Evolutionary conservation across 2,329 filamentous ascomycete genomes (phyloP), one percentile per base, ranked within the genome.

Genomic region (Alternaria incomplexa): DNA sequence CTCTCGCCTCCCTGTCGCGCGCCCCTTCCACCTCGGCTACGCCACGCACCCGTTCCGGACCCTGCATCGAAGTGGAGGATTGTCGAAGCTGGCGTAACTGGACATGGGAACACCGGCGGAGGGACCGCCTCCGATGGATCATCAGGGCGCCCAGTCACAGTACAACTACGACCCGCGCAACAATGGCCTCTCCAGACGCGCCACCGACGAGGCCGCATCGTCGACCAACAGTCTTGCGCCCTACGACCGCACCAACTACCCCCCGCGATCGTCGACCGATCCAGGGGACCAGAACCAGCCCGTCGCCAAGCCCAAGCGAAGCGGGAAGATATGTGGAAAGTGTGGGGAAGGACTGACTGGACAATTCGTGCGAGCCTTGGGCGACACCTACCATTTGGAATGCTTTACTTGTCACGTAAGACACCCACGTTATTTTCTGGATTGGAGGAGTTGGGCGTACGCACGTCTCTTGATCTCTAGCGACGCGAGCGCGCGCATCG

Each of bases 321-420:
- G 73, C 48, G 75, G 73, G 40, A 80, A 83, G 64, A 79, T 80
- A 46, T 85, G 92, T 82, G 94, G 93, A 75, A 97, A 97, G 81
- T 99, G 96, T 77, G 89, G 90, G 67, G 91, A 95, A 79, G 86
- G 90, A 58, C 85, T 99, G 79, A 96, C 93, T 1, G 96, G 96
- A 46, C 96, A 99, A 81, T 99, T 98, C 79, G 96, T 99, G 68
- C 89, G 96, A 73, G 96, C 96, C 48, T 83, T 99, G 58, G 93
- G 94, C 58, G 94, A 93, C 61, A 98, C 95, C 56, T 99, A 93
- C 80, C 96, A 99, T 83, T 83, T 99, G 69, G 95, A 99, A 80
- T 99, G 96, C 85, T 99, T 99, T 83, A 96, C 93, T 79, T 99
- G 96, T 81, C 89, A 93, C 83, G 95, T 97, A 87, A 50, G 70